Conservation (phyloP, 176 grass and related monocot genomes). For the Musa acuminata region DNA sequence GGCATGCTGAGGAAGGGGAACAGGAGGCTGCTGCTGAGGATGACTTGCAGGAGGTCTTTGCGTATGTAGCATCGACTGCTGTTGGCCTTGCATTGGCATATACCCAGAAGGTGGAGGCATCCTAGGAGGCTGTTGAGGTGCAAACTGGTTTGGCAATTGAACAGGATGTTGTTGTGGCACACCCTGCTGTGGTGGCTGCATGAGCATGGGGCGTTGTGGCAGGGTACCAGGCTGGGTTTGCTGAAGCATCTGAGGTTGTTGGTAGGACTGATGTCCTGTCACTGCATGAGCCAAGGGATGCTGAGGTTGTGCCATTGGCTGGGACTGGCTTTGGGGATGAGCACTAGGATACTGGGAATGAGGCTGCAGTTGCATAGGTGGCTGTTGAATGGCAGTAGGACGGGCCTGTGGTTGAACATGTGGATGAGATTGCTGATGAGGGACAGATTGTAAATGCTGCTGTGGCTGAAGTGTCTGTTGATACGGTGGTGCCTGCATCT, state of each 20-base stretch:
- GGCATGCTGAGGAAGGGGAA: conserved; percentile 39
- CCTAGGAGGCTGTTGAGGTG: conserved; percentile 31
- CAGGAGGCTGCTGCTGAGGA: conserved; percentile 34
- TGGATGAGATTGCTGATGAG: conserved; percentile 47
- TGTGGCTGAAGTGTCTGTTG: conserved; percentile 16
- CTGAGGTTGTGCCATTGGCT: conserved; percentile 30
- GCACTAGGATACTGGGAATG: conserved; percentile 27
- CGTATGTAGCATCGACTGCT: conserved; percentile 29
- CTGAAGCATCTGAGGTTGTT: conserved; percentile 31
- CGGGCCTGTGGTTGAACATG: conserved; percentile 25
- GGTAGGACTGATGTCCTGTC: conserved; percentile 40
- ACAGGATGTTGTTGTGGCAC: conserved; percentile 2
- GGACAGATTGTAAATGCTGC: conserved; percentile 23
- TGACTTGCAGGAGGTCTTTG: conserved; percentile 31
- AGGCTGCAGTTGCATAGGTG: conserved; percentile 14
- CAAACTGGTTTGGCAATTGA: conserved; percentile 19
- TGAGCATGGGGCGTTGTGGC: conserved; percentile 29
- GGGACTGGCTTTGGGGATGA: conserved; percentile 31
- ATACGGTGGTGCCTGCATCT: conserved; percentile 25
- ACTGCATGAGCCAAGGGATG: conserved; percentile 36
- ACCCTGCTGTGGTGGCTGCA: conserved; percentile 33
- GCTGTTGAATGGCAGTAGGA: conserved; percentile 7
- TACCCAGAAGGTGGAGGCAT: conserved; percentile 36
- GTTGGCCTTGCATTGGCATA: conserved; percentile 36
- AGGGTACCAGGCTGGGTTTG: conserved; percentile 30